A percentile compares a stretch with the other conserved stretches of the same genome.
Conservation (phyloP, 1,284 basidiomycete genomes). For the Microbotryum intermedium region DNA sequence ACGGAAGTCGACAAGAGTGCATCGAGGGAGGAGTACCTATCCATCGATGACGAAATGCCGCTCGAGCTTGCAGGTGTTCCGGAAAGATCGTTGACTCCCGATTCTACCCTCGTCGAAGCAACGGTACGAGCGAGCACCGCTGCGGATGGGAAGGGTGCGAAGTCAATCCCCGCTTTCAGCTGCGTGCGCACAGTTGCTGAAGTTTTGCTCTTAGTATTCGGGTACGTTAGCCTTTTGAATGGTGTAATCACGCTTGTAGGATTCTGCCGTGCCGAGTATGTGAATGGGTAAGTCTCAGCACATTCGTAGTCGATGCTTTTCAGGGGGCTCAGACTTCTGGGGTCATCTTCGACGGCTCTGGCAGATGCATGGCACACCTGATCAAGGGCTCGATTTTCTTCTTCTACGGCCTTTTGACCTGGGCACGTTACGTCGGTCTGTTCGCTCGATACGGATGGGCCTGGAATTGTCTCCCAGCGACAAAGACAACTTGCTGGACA, state of each 20-base stretch:
- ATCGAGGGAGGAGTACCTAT: background rate
- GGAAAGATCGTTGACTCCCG: too few relatives aligned
- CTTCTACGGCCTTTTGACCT: conserved; percentile 73
- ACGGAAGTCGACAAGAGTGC: conserved; percentile 5
- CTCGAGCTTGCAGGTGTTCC: conserved; percentile 30
- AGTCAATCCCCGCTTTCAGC: conserved; percentile 5
- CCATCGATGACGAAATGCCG: conserved; percentile 30
- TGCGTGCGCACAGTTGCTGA: background rate
- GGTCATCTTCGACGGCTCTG: conserved; percentile 55
- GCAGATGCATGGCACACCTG: conserved; percentile 73
- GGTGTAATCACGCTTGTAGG: conserved; percentile 35
- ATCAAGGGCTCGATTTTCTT: conserved; percentile 56
- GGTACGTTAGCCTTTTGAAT: conserved; percentile 8
- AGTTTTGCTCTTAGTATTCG: conserved; percentile 18
- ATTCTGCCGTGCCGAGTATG: conserved; percentile 33
- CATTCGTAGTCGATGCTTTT: conserved; percentile 58
- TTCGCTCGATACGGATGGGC: conserved; percentile 88
- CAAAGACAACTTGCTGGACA: conserved; percentile 44
- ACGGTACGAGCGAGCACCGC: background rate
- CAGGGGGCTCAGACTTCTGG: conserved; percentile 32
- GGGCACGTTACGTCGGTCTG: conserved; percentile 83
- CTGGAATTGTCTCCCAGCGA: conserved; percentile 60
- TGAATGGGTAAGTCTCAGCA: conserved; percentile 39
- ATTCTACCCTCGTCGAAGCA: too few relatives aligned
- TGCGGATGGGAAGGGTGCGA: conserved; percentile 1